Conservation (phyloP, 441 rosid genomes). For the Daphne laureola region DNA sequence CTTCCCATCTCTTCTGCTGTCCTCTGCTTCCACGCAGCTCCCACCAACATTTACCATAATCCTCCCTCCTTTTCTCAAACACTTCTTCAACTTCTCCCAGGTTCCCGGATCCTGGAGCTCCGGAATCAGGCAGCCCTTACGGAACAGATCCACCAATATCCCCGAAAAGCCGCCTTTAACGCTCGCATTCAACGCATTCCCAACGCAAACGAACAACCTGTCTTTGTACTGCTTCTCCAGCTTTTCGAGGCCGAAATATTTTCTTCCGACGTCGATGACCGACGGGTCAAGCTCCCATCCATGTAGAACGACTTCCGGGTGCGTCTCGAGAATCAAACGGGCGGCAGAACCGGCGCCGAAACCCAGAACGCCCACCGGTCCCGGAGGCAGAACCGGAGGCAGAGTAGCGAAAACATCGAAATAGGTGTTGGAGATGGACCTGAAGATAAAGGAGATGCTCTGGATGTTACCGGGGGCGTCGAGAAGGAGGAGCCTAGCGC, state of each 20-base stretch:
- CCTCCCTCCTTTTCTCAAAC: constrained; percentile 64
- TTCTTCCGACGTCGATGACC: constrained; percentile 66
- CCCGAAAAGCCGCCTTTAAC: constrained; percentile 57
- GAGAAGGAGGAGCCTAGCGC: constrained; percentile 81
- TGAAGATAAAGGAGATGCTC: constrained; percentile 67
- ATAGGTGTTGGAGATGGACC: constrained; percentile 54
- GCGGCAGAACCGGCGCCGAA: constrained; percentile 87
- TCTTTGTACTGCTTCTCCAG: constrained; percentile 54
- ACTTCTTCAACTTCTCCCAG: constrained; percentile 47
- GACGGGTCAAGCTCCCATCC: constrained; percentile 92
- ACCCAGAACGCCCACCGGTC: constrained; percentile 73
- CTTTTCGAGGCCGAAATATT: constrained; percentile 58
- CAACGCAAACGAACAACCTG: constrained; percentile 54
- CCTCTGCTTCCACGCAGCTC: constrained; percentile 76
- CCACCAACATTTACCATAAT: constrained; percentile 88
- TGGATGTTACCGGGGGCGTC: constrained; percentile 89
- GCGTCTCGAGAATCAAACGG: constrained; percentile 59
- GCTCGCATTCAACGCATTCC: constrained; percentile 50
- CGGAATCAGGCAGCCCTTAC: constrained; percentile 59
- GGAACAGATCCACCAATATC: constrained; percentile 69
- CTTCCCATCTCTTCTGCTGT: constrained; percentile 52
- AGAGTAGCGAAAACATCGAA: constrained; percentile 78
- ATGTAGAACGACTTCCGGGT: constrained; percentile 47
- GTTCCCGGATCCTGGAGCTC: constrained; percentile 79
- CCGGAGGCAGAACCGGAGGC: constrained; percentile 64